Conservation (phyloP, 257 asterid genomes). For the Solanum ossicruentum region DNA sequence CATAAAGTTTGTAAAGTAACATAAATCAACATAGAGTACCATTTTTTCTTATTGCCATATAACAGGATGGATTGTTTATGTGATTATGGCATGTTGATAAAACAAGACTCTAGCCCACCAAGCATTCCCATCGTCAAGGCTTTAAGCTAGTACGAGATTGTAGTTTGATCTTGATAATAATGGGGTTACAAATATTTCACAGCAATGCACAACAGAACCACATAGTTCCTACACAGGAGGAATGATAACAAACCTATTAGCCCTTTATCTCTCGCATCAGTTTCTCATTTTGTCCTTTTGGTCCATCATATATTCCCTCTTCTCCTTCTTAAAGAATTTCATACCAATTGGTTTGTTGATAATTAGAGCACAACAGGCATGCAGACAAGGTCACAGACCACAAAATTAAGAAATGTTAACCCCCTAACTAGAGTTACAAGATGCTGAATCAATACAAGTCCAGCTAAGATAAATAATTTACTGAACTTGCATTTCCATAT, state of each 20-base stretch:
- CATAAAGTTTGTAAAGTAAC: neutral
- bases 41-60: neutral
- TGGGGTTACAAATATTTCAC: neutral
- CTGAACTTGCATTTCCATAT: neutral
- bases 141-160: neutral
- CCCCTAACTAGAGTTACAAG: neutral
- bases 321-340: neutral
- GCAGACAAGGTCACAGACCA: neutral
- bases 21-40: neutral
- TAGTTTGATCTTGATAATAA: neutral
- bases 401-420: neutral
- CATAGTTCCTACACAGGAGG: neutral
- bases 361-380: neutral
- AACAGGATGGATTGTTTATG: neutral
- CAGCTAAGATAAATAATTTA: neutral
- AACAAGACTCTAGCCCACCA: neutral
- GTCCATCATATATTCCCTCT: neutral
- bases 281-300: neutral
- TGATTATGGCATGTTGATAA: neutral
- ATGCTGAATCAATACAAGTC: neutral
- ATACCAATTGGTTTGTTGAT: neutral
- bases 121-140: neutral
- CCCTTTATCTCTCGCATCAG: neutral
- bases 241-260: neutral
- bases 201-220: neutral